A percentile compares a stretch with the other conserved stretches of the same genome.
phyloP scores from a whole-genome alignment of 768 basidiomycete genomes.

The Tricholoma flavovirens region DNA sequence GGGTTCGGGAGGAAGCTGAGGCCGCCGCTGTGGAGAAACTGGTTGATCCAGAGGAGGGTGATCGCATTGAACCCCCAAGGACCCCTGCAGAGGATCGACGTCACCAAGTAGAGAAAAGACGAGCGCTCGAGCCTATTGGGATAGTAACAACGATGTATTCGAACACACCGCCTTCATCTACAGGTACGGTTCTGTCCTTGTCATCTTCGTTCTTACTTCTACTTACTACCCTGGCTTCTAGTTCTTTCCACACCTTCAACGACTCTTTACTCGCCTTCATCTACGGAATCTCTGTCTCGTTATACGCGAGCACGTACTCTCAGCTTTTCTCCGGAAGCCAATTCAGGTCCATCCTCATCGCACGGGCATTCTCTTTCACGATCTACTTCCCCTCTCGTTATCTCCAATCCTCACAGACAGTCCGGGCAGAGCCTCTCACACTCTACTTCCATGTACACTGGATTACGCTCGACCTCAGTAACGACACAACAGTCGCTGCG shows the following conservation, averaged over 20 bases:
- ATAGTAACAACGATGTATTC: slow-evolving; percentile 19
- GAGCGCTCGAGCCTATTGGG: slow-evolving; percentile 25
- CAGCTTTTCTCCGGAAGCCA: slow-evolving; percentile 19
- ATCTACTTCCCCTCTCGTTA: slow-evolving; percentile 8
- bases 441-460: slow-evolving; percentile 22
- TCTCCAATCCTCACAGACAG: slow-evolving; percentile 2
- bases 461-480: slow-evolving; percentile 7
- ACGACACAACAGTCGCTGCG: slow-evolving; percentile 12
- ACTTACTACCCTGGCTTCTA: background rate
- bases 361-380: slow-evolving; percentile 14
- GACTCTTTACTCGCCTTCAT: slow-evolving; percentile 28
- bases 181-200: background rate
- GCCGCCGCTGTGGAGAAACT: background rate
- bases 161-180: background rate
- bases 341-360: slow-evolving; percentile 5
- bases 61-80: slow-evolving; percentile 5
- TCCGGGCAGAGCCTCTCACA: slow-evolving; percentile 15
- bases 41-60: slow-evolving; percentile 4
- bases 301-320: slow-evolving; percentile 10
- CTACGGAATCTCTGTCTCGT: slow-evolving; percentile 25
- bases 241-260: slow-evolving; percentile 10
- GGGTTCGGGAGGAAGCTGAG: slow-evolving; percentile 9
- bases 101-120: slow-evolving; percentile 16
- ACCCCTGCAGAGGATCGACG: slow-evolving; percentile 16
- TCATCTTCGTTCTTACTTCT: background rate